A percentile compares a stretch with the other conserved stretches of the same genome.
Evolutionary conservation across 495 filamentous ascomycete species (phyloP).

Genomic region (Podospora australis): DNA sequence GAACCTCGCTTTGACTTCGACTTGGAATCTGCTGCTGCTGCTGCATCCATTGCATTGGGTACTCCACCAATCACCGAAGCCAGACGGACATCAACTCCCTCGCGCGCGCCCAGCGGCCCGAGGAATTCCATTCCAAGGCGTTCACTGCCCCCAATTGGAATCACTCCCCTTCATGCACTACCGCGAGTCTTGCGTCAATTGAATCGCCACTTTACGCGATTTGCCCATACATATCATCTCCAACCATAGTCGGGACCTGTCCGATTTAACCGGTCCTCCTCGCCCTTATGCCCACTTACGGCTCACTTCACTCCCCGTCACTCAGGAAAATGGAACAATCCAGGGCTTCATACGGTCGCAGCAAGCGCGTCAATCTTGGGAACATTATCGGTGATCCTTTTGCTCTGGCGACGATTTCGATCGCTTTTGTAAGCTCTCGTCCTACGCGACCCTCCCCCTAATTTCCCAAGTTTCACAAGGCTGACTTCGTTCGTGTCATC

Average conservation of each 20-base stretch:
- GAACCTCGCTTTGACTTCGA: background rate
- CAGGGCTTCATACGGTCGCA: conserved; percentile 48
- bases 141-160: conserved; percentile 12
- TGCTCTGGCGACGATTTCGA: conserved; percentile 87
- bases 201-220: conserved; percentile 21
- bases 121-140: conserved; percentile 1
- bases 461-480: background rate
- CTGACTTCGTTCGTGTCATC: conserved; percentile 21
- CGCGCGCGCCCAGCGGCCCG: background rate
- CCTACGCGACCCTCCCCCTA: background rate
- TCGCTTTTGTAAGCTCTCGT: conserved; percentile 65
- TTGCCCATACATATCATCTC: too few relatives aligned
- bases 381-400: conserved; percentile 96
- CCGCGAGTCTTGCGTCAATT: conserved; percentile 16
- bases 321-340: conserved; percentile 73
- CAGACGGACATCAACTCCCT: too few relatives aligned
- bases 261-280: conserved; percentile 10
- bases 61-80: too few relatives aligned
- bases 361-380: conserved; percentile 64
- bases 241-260: background rate
- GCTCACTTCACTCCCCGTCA: conserved; percentile 65
- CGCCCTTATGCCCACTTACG: conserved; percentile 64
- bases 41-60: too few relatives aligned
- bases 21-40: too few relatives aligned
- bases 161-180: conserved; percentile 14